phyloP scores from a whole-genome alignment of 2,329 filamentous ascomycete genomes.

The Pestalotiopsis sp. region DNA sequence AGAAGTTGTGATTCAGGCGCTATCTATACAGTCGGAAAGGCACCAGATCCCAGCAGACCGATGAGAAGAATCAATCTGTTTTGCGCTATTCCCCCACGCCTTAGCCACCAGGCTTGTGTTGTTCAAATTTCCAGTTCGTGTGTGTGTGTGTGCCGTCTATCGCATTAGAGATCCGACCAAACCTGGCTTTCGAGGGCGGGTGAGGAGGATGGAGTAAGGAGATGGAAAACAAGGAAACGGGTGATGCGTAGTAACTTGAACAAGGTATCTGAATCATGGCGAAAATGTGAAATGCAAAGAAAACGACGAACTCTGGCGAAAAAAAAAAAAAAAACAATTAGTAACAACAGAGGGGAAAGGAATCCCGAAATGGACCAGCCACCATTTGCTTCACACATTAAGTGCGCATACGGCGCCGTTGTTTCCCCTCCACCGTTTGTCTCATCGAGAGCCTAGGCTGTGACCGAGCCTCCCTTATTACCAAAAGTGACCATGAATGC shows the following conservation, averaged over 20 bases:
- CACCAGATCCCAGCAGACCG: conserved; percentile 24
- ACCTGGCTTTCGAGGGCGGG: conserved; percentile 21
- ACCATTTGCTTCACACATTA: conserved; percentile 41
- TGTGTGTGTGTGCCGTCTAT: conserved; percentile 26
- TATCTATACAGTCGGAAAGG: conserved; percentile 31
- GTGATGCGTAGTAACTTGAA: conserved; percentile 50
- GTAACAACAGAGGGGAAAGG: conserved; percentile 47
- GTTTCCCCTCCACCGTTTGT: conserved; percentile 28
- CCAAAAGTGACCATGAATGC: conserved; percentile 34
- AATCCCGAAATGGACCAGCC: conserved; percentile 41
- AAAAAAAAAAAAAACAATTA: conserved; percentile 42
- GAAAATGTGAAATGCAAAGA: conserved; percentile 26
- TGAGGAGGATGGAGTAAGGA: conserved; percentile 19
- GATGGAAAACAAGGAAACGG: conserved; percentile 18
- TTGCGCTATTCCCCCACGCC: conserved; percentile 22
- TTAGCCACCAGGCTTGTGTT: conserved; percentile 21
- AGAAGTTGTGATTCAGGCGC: conserved; percentile 14
- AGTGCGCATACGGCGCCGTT: conserved; percentile 31
- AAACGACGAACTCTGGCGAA: conserved; percentile 26
- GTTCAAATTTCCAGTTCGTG: conserved; percentile 17
- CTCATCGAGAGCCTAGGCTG: conserved; percentile 31
- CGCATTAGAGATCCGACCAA: conserved; percentile 23
- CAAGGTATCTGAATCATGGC: conserved; percentile 57
- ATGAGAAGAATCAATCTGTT: conserved; percentile 31
- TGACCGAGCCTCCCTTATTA: conserved; percentile 32